Evolutionary conservation across 2,329 filamentous ascomycete genomes (phyloP), one percentile per base, ranked within the genome.

Genomic region (Talaromyces verruculosus): DNA sequence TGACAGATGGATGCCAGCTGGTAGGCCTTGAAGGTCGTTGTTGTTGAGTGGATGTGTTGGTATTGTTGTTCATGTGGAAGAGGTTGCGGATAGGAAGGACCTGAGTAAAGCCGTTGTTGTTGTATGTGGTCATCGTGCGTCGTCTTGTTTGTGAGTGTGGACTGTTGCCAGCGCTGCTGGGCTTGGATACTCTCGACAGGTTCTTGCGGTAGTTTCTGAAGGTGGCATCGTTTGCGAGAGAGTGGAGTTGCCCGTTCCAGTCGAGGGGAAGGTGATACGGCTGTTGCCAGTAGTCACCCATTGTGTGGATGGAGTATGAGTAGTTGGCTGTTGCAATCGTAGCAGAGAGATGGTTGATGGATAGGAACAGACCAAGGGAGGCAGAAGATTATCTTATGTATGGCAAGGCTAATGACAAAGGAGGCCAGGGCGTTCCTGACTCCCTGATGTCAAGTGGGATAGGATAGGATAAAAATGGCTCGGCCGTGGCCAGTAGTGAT

Each of bases 1-100:
- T 82, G 10, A 88, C 85, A 25, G 85, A 85, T 2, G 90, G 89
- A 75, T 93, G 91, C 91, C 91, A 93, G 81, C 90, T 92, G 55
- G 91, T 81, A 5, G 90, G 90, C 49, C 90, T 85, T 62, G 78
- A 78, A 45, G 82, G 77, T 72, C 78, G 75, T 71, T 45, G 77
- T 72, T 78, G 75, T 70, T 45, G 76, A 47, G 37, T 30, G 15
- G 57, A 7, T 33, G 22, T 28, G 13, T 33, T 60, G 57, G 8
- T 45, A 33, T 30, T 33, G 22, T 51, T 51, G 11, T 51, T 51
- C 47, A 51, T 28, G 22, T 59, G 35, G 35, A 59, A 59, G 35
- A 59, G 22, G 28, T 60, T 60, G 17, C 39, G 57, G 19, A 43
- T 37, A 25, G 57, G 57, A 41, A 41, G 57, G 37, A 45, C 57